Base-by-base conservation (phyloP, 805 yeast species). In the Jamesozyma rosinii region DNA sequence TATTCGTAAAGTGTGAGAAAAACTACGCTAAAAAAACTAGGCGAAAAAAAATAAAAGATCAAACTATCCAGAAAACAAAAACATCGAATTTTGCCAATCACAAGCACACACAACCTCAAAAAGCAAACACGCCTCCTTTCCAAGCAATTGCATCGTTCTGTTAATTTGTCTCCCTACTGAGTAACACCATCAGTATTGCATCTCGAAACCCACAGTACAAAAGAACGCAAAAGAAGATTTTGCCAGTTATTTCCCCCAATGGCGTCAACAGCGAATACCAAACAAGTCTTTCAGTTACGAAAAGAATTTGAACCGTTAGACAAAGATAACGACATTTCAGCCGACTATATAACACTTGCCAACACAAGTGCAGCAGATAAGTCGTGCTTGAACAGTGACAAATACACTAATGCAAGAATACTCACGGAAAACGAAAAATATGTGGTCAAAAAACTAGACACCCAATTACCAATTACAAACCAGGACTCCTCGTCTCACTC, bases 361-460 rank as follows among this genome's bases (percentile, higher is more conserved):
- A 26, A 24, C 32, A 35, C 22, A 6, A 38, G 42, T 20, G 29
- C 11, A 24, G 11, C 39, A 19, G 48, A 51, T 20, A 17, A 24
- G 27, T 21, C 37, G 13, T 6, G 11, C 8, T 6, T 34, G 20
- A 37, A 32, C 14, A 31, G 13, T 9, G 34, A 39, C 6, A 33
- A 32, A 17, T 39, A 40, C n/a, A 22, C 11, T 5, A 24, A 43
- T 42, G 15, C 20, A 15, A 52, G 49, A 33, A 41, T 60, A 4
- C 42, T 62, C 3, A 59, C 65, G 2, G 65, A 60, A 42, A 62
- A 58, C 47, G 62, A 53, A 14, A 58, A 53, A 33, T 60, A 57
- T 42, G 42, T 43, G 1, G 62, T 59, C n/a, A 50, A 44, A 21
- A 53, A 44, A 38, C 43, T 62, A 15, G 42, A 52, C 10, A 45